phyloP scores from a whole-genome alignment of 768 basidiomycete species.

The Russula sp. region DNA sequence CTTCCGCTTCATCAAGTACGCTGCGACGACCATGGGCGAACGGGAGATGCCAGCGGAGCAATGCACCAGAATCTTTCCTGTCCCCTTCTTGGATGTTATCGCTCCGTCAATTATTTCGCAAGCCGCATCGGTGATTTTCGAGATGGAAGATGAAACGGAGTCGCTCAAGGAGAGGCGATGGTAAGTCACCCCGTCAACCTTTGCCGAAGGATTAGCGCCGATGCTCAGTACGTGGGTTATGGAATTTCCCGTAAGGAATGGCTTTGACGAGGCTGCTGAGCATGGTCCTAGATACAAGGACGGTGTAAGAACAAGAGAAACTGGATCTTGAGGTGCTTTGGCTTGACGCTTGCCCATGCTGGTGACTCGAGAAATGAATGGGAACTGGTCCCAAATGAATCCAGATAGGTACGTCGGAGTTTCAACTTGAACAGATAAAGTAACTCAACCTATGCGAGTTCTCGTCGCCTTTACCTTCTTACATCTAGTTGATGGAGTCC shows the following conservation, averaged over 20 bases:
- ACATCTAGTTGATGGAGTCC: too few species aligned
- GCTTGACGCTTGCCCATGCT: neutral
- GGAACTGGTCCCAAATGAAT: too few species aligned
- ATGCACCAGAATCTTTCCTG: slow-evolving; percentile 36
- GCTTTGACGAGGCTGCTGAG: slow-evolving; percentile 32
- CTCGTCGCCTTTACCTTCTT: too few species aligned
- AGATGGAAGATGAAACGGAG: slow-evolving; percentile 28
- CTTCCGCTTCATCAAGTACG: slow-evolving; percentile 34
- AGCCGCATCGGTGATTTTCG: slow-evolving; percentile 26
- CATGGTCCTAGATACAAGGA: slow-evolving; percentile 37
- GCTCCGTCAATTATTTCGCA: slow-evolving; percentile 27
- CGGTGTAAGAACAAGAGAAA: slow-evolving; percentile 21
- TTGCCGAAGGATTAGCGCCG: slow-evolving; percentile 24
- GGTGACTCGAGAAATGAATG: too few species aligned
- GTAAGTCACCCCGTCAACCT: slow-evolving; percentile 31
- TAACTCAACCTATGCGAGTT: too few species aligned
- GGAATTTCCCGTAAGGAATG: slow-evolving; percentile 29
- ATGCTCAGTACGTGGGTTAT: slow-evolving; percentile 32
- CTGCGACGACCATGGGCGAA: slow-evolving; percentile 37
- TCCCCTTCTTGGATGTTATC: slow-evolving; percentile 9
- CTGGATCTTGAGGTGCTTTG: neutral
- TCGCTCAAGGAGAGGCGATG: slow-evolving; percentile 35
- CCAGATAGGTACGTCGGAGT: too few species aligned
- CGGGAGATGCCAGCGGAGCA: slow-evolving; percentile 41
- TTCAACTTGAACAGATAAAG: too few species aligned